Evolutionary conservation across 495 filamentous ascomycete genomes (phyloP), one percentile per base, ranked within the genome.

Genomic region (Talaromyces proteolyticus): DNA sequence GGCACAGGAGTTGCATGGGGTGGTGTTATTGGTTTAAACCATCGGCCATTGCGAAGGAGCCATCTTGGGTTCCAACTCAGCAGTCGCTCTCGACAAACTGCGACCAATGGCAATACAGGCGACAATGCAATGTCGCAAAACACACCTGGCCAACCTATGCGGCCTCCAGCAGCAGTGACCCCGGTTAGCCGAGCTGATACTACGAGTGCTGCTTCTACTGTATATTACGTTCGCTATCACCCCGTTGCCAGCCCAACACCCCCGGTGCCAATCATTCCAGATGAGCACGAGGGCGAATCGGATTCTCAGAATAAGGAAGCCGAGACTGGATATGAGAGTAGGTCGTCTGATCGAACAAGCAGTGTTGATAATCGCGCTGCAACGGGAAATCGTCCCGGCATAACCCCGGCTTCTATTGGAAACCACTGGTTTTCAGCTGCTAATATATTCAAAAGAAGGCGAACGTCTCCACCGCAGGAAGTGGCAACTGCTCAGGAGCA

Each of bases 171-270:
- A n/a, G 75, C 76, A 44, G 74, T 79, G 3, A 88, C 88, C 8
- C 87, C 88, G 1, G 67, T 89, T 50, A 91, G 87, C 57, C 77
- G 87, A 49, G 80, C 82, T n/a, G 87, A 94, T 55, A 88, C 86
- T 2, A 79, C 82, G 14, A 87, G 84, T 63, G 81, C 82, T 14
- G 79, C 84, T 40, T 93, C 88, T 64, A 96, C 91, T 3, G 80
- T 93, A 12, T 95, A 96, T 56, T 82, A 85, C 49, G 78, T 96
- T 44, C 82, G 84, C 42, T 91, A 94, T 59, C 86, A 92, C 53
- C 78, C 87, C n/a, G 75, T 85, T 41, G 81, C 78, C 29, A 83
- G 84, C 54, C 73, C 84, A n/a, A 82, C 83, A n/a, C 73, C 74
- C 5, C 71, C 80, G 0, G 65, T 73, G 24, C 60, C 57, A 18